Evolutionary conservation across 768 basidiomycete genomes (phyloP).

Genomic region (Tulasnella calospora): DNA sequence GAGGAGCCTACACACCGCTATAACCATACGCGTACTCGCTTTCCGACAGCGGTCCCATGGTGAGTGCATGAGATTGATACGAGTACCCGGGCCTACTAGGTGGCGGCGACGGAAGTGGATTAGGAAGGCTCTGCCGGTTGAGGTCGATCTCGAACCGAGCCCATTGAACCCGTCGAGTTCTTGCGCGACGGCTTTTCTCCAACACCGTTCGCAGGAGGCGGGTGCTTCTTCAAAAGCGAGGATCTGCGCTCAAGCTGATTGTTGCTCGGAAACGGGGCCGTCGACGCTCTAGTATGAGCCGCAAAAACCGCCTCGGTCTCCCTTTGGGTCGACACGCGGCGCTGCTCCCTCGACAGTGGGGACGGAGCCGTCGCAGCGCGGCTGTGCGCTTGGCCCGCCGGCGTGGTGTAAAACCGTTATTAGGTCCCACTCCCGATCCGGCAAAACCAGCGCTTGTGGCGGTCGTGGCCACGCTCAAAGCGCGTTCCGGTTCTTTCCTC

Average conservation of each 20-base stretch:
- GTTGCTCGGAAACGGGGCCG: not conserved
- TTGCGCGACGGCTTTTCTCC: not conserved
- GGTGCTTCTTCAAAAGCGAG: not conserved
- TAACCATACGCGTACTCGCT: conserved; percentile 21
- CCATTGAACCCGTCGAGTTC: not conserved
- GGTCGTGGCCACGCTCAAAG: not conserved
- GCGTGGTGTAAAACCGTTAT: not conserved
- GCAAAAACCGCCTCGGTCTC: not conserved
- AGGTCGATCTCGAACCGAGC: not conserved
- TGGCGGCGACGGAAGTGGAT: not conserved
- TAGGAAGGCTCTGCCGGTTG: not conserved
- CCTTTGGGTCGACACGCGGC: not conserved
- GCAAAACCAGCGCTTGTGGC: not conserved
- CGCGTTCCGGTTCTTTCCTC: conserved; percentile 6
- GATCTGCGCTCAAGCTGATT: not conserved
- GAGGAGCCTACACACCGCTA: not conserved
- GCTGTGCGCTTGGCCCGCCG: conserved; percentile 9
- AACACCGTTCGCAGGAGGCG: not conserved
- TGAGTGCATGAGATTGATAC: not conserved
- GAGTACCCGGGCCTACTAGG: not conserved
- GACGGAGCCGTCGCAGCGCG: conserved; percentile 17
- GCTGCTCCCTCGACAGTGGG: not conserved
- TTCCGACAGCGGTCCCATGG: not conserved
- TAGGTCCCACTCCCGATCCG: not conserved
- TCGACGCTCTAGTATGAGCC: not conserved